Evolutionary conservation across 495 filamentous ascomycete species (phyloP).

Genomic region (Xylaria telfairii): DNA sequence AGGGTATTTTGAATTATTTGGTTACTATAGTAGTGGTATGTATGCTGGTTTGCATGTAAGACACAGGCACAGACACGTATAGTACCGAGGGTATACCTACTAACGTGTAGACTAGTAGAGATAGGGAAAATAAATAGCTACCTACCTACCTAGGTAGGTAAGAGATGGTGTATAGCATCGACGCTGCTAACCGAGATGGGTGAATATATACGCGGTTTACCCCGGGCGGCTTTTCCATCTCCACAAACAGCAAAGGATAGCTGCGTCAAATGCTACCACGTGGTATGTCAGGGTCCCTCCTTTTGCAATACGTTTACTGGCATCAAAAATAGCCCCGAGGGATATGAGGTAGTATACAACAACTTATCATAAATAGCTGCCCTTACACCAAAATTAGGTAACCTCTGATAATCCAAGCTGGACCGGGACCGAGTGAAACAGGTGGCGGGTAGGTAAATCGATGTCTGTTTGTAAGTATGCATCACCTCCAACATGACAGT

Average conservation of each 20-base stretch:
- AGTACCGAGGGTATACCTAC: too few species aligned
- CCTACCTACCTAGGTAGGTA: not conserved
- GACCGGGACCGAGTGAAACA: too few species aligned
- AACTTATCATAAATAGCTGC: not conserved
- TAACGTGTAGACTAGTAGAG: too few species aligned
- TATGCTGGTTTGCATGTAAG: too few species aligned
- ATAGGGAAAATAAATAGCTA: too few species aligned
- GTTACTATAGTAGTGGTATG: too few species aligned
- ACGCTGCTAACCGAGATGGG: not conserved
- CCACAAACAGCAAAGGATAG: not conserved
- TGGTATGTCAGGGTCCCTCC: not conserved
- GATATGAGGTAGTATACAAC: not conserved
- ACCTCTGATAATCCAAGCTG: not conserved
- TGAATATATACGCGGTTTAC: conserved; percentile 1
- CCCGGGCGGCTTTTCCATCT: not conserved
- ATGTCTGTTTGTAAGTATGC: not conserved
- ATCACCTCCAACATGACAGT: not conserved
- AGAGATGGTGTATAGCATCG: not conserved
- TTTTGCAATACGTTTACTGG: not conserved
- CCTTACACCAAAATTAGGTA: too few species aligned
- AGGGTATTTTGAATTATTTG: too few species aligned
- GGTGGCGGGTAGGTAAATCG: not conserved
- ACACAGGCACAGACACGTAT: too few species aligned
- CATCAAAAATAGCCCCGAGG: not conserved
- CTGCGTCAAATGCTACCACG: not conserved